Evolutionary conservation across 192 early-diverging fungal genomes (phyloP).

Genomic region (Glomus cerebriforme): DNA sequence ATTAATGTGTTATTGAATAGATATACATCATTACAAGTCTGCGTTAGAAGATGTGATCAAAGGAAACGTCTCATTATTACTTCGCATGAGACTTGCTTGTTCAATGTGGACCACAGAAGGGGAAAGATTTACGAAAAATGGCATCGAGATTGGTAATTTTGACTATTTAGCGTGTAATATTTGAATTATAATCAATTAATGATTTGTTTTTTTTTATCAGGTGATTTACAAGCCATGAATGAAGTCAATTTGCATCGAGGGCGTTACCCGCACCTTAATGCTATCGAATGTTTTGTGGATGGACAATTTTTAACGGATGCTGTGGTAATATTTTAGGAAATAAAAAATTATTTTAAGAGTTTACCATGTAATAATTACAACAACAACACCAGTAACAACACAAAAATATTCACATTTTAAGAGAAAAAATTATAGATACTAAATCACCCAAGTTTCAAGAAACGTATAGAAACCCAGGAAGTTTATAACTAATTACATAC

Average conservation of each 20-base stretch:
- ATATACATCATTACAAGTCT: constrained; percentile 62
- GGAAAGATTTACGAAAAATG: constrained; percentile 51
- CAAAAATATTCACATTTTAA: no score
- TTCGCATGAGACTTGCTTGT: constrained; percentile 78
- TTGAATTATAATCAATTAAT: no score
- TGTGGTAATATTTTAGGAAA: no score
- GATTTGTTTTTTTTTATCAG: constrained; percentile 18
- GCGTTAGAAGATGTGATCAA: constrained; percentile 67
- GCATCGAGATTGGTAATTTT: constrained; percentile 46
- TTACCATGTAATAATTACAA: no score
- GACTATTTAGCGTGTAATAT: background rate
- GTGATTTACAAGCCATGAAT: constrained; percentile 74
- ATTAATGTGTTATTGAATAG: constrained; percentile 37
- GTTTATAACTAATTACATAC: background rate
- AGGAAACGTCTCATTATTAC: constrained; percentile 64
- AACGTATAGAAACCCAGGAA: constrained; percentile 3
- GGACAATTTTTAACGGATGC: constrained; percentile 82
- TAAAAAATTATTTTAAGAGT: no score
- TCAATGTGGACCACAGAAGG: constrained; percentile 61
- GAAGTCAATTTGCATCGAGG: constrained; percentile 89
- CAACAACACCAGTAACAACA: no score
- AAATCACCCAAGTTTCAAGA: no score
- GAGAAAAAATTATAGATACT: no score
- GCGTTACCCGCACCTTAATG: constrained; percentile 77
- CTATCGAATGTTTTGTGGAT: constrained; percentile 80